A percentile compares a stretch with the other conserved stretches of the same genome.
phyloP scores from a whole-genome alignment of 2,329 filamentous ascomycete genomes.

The Xylariales sp. region DNA sequence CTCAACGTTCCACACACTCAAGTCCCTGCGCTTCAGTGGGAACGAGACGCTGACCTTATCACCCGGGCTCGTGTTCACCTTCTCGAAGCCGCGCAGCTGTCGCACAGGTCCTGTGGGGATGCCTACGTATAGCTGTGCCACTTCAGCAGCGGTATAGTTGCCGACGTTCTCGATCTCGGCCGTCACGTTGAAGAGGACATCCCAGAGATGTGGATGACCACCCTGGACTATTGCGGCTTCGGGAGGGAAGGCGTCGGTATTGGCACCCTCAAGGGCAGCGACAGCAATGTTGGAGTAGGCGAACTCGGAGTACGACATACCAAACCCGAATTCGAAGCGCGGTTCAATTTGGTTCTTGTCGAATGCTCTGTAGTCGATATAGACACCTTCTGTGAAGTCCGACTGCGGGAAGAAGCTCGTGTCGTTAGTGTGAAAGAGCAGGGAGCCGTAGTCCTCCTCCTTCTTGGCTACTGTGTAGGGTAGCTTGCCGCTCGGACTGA shows the following conservation, averaged over 20 bases:
- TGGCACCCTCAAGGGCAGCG: neutral
- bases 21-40: conserved; percentile 57
- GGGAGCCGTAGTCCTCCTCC: conserved; percentile 45
- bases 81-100: conserved; percentile 56
- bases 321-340: conserved; percentile 79
- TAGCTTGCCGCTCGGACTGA: conserved; percentile 21
- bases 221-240: conserved; percentile 33
- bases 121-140: conserved; percentile 56
- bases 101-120: conserved; percentile 28
- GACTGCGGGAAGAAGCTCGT: conserved; percentile 59
- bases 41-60: conserved; percentile 49
- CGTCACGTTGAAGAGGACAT: conserved; percentile 43
- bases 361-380: conserved; percentile 87
- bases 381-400: conserved; percentile 73
- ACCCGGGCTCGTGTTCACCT: conserved; percentile 52
- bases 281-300: conserved; percentile 13
- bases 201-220: conserved; percentile 42
- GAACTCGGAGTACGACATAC: conserved; percentile 74
- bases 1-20: conserved; percentile 65
- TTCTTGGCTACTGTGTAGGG: conserved; percentile 27
- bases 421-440: conserved; percentile 48
- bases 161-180: conserved; percentile 64
- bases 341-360: conserved; percentile 69
- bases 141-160: conserved; percentile 54
- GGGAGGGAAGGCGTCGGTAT: neutral